phyloP scores from a whole-genome alignment of 176 grass and related monocot genomes.

The Elymus sibiricus region DNA sequence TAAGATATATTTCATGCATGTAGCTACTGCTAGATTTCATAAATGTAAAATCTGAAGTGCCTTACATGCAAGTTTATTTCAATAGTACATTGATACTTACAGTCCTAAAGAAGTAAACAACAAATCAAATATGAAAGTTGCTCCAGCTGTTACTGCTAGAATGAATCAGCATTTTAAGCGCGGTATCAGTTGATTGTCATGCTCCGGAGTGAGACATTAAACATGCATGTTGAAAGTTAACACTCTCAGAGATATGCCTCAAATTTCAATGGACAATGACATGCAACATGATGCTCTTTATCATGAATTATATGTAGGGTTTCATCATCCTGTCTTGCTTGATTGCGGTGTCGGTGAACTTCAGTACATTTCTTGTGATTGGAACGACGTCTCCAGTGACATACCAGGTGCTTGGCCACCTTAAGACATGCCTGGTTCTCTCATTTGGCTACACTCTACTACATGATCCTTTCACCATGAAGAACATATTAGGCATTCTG shows the following conservation, averaged over 20 bases:
- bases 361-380: constrained; percentile 98
- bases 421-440: constrained; percentile 95
- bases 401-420: constrained; percentile 98
- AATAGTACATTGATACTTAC: not conserved
- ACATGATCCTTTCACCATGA: constrained; percentile 73
- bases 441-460: constrained; percentile 97
- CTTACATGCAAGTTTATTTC: constrained; percentile 16
- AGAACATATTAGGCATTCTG: constrained; percentile 90
- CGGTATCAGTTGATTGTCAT: not conserved
- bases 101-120: constrained; percentile 24
- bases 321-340: constrained; percentile 95
- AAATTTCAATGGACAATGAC: not conserved
- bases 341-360: constrained; percentile 98
- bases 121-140: constrained; percentile 1
- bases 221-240: not conserved
- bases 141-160: constrained; percentile 8
- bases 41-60: not conserved
- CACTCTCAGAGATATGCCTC: not conserved
- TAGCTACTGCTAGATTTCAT: too few relatives aligned
- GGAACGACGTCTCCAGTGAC: constrained; percentile 96
- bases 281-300: constrained; percentile 23
- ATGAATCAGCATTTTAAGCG: constrained; percentile 22
- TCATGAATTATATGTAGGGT: constrained; percentile 57
- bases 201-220: not conserved
- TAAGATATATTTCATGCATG: not conserved